Evolutionary conservation across 257 asterid species (phyloP), one percentile per base, ranked within the genome.

Genomic region (Solanum sitiens): DNA sequence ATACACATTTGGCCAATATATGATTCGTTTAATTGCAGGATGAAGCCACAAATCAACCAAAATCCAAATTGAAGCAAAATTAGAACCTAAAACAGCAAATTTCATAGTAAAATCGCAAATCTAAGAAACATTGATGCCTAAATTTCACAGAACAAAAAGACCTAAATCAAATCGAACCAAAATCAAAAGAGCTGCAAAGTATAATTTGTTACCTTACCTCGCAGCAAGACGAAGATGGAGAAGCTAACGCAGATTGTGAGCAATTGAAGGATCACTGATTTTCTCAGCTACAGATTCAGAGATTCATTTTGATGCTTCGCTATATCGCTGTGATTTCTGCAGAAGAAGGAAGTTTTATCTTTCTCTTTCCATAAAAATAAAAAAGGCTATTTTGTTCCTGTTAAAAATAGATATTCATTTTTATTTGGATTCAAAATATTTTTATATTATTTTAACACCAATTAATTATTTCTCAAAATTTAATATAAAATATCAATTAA

Each of bases 351-450:
- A 56, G 67, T 56, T 56, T 56, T 56, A 7, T 56, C 11, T 20
- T 56, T 56, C 65, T 20, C 20, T 20, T 56, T 56, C 25, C n/a
- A 7, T 1, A 56, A 35, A 35, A 35, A 35, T 3, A 0, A 35
- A 56, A 18, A 56, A 7, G 11, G 65, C 0, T 2, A 7, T 20
- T 18, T 7, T 18, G 11, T 0, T 18, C 0, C 11, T 7, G 65
- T 20, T 20, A 56, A 56, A 56, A 56, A 56, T 56, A 56, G 11
- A 56, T 56, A 56, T 20, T 56, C 11, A 56, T 56, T 56, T 27
- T 27, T 27, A 27, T 1, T 27, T 1, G 30, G 1, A 27, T 27
- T 27, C n/a, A 27, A 27, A 27, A 27, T 27, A 27, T 27, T 27
- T 27, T 27, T 27, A 27, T 1, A 27, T 27, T 27, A 27, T 27